phyloP scores from a whole-genome alignment of 2,329 filamentous ascomycete species.

The Fusarium agapanthi region DNA sequence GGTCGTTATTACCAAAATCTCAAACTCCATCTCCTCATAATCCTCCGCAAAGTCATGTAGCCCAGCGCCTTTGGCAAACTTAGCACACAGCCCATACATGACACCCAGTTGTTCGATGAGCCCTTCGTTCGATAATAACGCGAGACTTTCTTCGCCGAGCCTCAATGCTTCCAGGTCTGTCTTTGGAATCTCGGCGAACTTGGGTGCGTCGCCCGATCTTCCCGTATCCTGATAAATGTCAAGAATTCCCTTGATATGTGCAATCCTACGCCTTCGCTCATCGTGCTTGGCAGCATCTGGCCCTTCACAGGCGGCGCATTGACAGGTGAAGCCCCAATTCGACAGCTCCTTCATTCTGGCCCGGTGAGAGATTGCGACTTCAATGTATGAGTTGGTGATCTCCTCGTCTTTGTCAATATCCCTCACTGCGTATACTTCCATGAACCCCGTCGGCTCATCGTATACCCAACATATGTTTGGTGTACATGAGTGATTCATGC shows the following conservation, averaged over 20 bases:
- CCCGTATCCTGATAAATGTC: neutral
- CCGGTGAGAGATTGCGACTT: neutral
- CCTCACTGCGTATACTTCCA: slow-evolving; percentile 8
- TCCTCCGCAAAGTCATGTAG: neutral
- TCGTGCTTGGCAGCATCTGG: neutral
- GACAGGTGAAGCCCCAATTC: slow-evolving; percentile 1
- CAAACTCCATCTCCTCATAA: slow-evolving; percentile 13
- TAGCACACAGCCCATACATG: slow-evolving; percentile 8
- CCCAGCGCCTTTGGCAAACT: neutral
- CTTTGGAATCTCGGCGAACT: slow-evolving; percentile 6
- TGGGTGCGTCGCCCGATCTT: neutral
- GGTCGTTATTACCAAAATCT: slow-evolving; percentile 4
- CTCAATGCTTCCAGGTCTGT: neutral
- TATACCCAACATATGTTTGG: slow-evolving; percentile 17
- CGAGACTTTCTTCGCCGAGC: neutral
- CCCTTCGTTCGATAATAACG: neutral
- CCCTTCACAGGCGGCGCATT: neutral
- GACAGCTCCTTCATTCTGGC: neutral
- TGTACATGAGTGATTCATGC: slow-evolving; percentile 20
- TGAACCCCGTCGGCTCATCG: neutral
- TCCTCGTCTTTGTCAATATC: slow-evolving; percentile 1
- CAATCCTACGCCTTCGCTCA: slow-evolving; percentile 9
- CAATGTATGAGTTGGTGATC: slow-evolving; percentile 17
- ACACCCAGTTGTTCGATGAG: slow-evolving; percentile 8
- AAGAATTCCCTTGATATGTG: slow-evolving; percentile 2